phyloP scores from a whole-genome alignment of 352 stramenopile genomes.

The Phytophthora cactorum region DNA sequence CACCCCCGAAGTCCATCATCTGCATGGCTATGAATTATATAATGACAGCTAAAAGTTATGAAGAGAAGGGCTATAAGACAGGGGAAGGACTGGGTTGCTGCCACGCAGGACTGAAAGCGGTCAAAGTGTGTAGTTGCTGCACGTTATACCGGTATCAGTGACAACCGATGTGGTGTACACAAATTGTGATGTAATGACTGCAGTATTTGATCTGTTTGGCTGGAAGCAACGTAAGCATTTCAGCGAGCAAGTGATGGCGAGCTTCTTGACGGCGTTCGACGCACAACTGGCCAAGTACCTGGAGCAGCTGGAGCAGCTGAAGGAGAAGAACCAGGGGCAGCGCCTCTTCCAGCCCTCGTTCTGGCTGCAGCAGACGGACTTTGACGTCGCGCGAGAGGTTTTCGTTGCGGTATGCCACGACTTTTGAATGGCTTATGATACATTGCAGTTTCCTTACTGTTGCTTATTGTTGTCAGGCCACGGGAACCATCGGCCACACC shows the following conservation, averaged over 20 bases:
- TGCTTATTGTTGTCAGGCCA: constrained; percentile 45
- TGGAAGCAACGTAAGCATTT: constrained; percentile 10
- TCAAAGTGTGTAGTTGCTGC: constrained; percentile 13
- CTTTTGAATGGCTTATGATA: constrained; percentile 7
- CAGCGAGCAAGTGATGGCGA: constrained; percentile 43
- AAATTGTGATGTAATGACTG: constrained; percentile 9
- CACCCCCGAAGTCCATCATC: constrained; percentile 23
- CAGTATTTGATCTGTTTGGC: constrained; percentile 1
- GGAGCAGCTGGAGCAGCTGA: constrained; percentile 65
- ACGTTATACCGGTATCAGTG: constrained; percentile 10
- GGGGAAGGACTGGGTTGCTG: not conserved
- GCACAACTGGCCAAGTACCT: constrained; percentile 57
- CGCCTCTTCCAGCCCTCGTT: constrained; percentile 75
- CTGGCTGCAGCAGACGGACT: constrained; percentile 80
- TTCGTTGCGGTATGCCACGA: constrained; percentile 65
- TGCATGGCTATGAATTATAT: constrained; percentile 5
- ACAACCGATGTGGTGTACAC: constrained; percentile 11
- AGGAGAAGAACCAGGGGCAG: constrained; percentile 58
- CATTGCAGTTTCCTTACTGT: constrained; percentile 4
- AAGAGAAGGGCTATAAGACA: not conserved
- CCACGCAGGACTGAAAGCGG: not conserved
- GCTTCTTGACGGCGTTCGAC: constrained; percentile 64
- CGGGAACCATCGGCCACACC: constrained; percentile 71
- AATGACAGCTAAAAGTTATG: not conserved
- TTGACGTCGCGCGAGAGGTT: constrained; percentile 80